Evolutionary conservation across 78 protist genomes (phyloP).

Genomic region (Capsaspora owczarzaki): DNA sequence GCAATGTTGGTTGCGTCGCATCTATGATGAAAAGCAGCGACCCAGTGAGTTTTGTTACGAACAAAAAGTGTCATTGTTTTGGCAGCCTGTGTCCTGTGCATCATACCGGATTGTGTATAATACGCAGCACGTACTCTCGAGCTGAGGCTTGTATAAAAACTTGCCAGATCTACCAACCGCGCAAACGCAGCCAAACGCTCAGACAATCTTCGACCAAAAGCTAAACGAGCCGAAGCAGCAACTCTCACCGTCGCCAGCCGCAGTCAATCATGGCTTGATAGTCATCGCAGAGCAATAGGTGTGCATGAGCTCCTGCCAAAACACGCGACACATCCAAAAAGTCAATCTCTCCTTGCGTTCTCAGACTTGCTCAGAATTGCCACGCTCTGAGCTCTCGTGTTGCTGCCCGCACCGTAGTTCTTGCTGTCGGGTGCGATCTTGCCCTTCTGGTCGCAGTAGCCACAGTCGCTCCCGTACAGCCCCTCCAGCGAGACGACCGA

Average conservation of each 20-base stretch:
- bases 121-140: constrained; percentile 33
- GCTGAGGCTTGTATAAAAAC: constrained; percentile 44
- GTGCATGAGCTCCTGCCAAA: neutral
- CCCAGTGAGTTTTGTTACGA: neutral
- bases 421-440: too few relatives aligned
- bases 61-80: too few relatives aligned
- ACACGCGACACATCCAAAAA: too few relatives aligned
- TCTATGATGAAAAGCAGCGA: neutral
- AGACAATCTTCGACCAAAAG: too few relatives aligned
- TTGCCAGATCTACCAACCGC: constrained; percentile 24
- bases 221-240: neutral
- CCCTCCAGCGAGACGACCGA: neutral
- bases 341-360: too few relatives aligned
- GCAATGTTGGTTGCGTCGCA: neutral
- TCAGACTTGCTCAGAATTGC: too few relatives aligned
- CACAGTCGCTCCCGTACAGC: neutral
- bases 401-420: too few relatives aligned
- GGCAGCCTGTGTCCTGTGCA: constrained; percentile 22
- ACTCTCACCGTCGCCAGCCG: constrained; percentile 37
- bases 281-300: neutral
- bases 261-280: constrained; percentile 17
- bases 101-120: constrained; percentile 48
- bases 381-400: too few relatives aligned
- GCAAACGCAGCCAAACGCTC: neutral
- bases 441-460: neutral